These are phyloP conservation scores for Silene coronaria DNA, from an alignment of 179 eudicot species.

Conservation along the genomic window DNA sequence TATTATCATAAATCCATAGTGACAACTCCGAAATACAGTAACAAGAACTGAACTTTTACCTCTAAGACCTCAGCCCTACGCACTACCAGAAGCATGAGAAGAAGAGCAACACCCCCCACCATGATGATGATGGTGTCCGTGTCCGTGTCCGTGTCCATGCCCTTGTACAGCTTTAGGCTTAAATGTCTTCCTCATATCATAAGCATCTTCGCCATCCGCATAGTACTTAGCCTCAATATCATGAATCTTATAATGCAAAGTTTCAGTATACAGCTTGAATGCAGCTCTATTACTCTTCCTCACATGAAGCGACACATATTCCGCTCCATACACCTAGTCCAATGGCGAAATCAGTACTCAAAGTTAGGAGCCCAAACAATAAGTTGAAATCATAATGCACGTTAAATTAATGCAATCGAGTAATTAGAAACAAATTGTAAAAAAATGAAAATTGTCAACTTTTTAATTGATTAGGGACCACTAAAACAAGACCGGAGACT, in stretches of 20 bases:
- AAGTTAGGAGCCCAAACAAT: not conserved
- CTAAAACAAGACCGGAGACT: too few relatives aligned
- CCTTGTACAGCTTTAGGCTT: slow-evolving; percentile 38
- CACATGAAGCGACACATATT: slow-evolving; percentile 72
- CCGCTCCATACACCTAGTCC: slow-evolving; percentile 58
- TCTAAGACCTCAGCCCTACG: not conserved
- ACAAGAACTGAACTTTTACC: not conserved
- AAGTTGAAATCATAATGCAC: not conserved
- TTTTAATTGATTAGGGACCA: too few relatives aligned
- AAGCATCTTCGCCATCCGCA: slow-evolving; percentile 94
- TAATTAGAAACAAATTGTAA: too few relatives aligned
- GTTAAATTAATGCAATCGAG: too few relatives aligned
- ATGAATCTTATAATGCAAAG: slow-evolving; percentile 71
- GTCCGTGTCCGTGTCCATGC: slow-evolving; percentile 6
- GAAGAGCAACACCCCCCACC: slow-evolving; percentile 63
- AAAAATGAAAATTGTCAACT: too few relatives aligned
- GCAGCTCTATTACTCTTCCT: slow-evolving; percentile 85
- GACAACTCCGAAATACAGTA: not conserved
- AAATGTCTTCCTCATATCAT: slow-evolving; percentile 85
- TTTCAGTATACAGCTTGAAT: slow-evolving; percentile 64
- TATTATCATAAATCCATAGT: not conserved
- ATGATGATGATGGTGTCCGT: slow-evolving; percentile 44
- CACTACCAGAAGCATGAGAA: not conserved
- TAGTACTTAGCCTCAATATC: slow-evolving; percentile 85
- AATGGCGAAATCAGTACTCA: not conserved